Percentiles rank a stretch among this genome's conserved stretches.
Evolutionary conservation across 2,329 filamentous ascomycete genomes (phyloP).

Genomic region (Aspergillus intermedius): DNA sequence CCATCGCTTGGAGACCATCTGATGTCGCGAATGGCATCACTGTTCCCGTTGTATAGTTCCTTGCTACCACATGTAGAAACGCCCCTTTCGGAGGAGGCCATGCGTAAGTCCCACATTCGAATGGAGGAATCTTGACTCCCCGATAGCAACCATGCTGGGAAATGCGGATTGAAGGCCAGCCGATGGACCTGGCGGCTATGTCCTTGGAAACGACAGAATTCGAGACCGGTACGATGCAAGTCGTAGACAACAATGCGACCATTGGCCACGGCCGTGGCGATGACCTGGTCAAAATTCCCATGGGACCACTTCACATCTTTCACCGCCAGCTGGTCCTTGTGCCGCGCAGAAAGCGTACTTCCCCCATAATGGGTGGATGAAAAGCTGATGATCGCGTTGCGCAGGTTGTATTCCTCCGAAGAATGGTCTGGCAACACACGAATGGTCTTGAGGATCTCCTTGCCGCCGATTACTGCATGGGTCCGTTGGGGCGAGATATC

Average conservation of each 20-base stretch:
- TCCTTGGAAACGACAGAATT: constrained; percentile 57
- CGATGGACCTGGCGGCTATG: constrained; percentile 61
- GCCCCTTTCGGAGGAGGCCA: constrained; percentile 43
- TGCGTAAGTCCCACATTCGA: constrained; percentile 58
- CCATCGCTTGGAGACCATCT: constrained; percentile 60
- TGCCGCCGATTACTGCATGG: constrained; percentile 59
- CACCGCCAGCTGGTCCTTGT: constrained; percentile 55
- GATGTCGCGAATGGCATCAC: constrained; percentile 57
- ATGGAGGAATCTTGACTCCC: constrained; percentile 60
- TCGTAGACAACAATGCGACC: constrained; percentile 62
- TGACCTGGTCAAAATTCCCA: constrained; percentile 52
- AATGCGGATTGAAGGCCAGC: constrained; percentile 58
- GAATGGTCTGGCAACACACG: constrained; percentile 52
- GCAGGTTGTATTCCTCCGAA: constrained; percentile 58
- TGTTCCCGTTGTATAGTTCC: constrained; percentile 50
- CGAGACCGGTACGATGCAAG: constrained; percentile 54
- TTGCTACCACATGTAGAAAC: constrained; percentile 50
- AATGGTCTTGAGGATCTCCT: constrained; percentile 61
- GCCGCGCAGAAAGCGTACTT: constrained; percentile 40
- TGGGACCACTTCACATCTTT: constrained; percentile 64
- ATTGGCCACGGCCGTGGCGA: constrained; percentile 59
- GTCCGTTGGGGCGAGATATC: constrained; percentile 58
- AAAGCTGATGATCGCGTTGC: constrained; percentile 54
- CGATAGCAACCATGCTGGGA: constrained; percentile 55
- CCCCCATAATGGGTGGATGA: constrained; percentile 46